Conservation (phyloP, 2,329 filamentous ascomycete species). For the Penicillium vulpinum region DNA sequence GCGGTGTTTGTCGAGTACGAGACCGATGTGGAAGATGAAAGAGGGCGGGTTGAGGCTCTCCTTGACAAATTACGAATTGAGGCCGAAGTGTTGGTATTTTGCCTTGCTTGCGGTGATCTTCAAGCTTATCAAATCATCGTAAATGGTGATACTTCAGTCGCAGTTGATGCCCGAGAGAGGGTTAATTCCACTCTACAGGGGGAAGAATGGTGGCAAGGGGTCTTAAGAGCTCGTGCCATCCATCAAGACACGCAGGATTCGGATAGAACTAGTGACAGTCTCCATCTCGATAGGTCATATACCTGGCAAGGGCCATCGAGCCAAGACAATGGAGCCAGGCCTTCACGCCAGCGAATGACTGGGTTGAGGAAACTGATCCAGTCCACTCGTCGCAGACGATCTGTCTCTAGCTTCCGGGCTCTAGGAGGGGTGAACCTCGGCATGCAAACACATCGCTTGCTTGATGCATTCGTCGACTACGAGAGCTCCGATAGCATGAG, state of each 20-base stretch:
- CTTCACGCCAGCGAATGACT: constrained; percentile 51
- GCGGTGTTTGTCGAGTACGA: constrained; percentile 90
- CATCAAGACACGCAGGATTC: constrained; percentile 12
- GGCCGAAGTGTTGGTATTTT: constrained; percentile 76
- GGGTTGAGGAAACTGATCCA: constrained; percentile 64
- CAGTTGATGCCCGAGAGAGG: constrained; percentile 57
- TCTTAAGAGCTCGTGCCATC: constrained; percentile 29
- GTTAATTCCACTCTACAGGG: constrained; percentile 67
- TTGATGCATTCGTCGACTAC: constrained; percentile 59
- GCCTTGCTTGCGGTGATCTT: constrained; percentile 71
- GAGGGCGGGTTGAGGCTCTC: constrained; percentile 68
- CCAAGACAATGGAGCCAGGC: constrained; percentile 50
- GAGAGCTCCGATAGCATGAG: constrained; percentile 50
- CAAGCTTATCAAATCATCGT: constrained; percentile 75
- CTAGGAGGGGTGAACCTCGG: constrained; percentile 65
- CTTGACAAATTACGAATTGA: constrained; percentile 80
- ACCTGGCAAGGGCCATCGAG: constrained; percentile 57
- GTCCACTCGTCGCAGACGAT: constrained; percentile 56
- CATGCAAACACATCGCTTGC: constrained; percentile 73
- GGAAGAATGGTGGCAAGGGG: constrained; percentile 76
- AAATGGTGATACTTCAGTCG: constrained; percentile 61
- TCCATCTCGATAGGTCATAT: constrained; percentile 43
- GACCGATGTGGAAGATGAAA: constrained; percentile 76
- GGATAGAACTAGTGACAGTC: constrained; percentile 19
- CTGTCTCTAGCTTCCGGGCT: constrained; percentile 49